These are phyloP conservation scores for Hemileia vastatrix DNA, from an alignment of 1,284 basidiomycete genomes.

Conservation along the genomic window DNA sequence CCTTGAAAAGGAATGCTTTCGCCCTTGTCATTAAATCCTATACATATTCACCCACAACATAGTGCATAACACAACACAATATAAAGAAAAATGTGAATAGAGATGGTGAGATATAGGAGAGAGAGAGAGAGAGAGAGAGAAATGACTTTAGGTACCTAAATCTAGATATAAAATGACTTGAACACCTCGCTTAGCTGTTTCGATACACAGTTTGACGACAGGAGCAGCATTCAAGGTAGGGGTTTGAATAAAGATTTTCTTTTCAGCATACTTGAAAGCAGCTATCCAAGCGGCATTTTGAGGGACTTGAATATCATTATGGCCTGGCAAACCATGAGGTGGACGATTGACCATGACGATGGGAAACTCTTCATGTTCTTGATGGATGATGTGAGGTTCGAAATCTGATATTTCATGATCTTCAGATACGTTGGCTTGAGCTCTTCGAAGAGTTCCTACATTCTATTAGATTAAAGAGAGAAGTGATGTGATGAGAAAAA, in stretches of 20 bases:
- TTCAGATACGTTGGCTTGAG: constrained; percentile 16
- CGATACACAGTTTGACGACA: constrained; percentile 57
- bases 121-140: background rate
- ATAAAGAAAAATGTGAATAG: background rate
- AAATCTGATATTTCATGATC: constrained; percentile 24
- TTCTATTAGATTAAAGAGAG: background rate
- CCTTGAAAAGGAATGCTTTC: constrained; percentile 67
- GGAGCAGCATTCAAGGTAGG: constrained; percentile 67
- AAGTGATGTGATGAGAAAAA: background rate
- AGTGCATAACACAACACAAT: background rate
- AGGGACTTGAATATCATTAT: constrained; percentile 55
- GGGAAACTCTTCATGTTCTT: constrained; percentile 52
- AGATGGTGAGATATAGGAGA: too few relatives aligned
- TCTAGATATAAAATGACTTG: constrained; percentile 58
- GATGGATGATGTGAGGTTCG: constrained; percentile 36
- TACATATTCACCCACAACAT: background rate
- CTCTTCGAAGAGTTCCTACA: constrained; percentile 6
- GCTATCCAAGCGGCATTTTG: constrained; percentile 69
- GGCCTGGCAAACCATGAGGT: constrained; percentile 55
- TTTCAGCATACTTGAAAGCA: constrained; percentile 58
- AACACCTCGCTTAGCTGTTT: constrained; percentile 60
- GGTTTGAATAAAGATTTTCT: constrained; percentile 65
- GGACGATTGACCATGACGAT: constrained; percentile 64
- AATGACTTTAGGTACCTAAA: constrained; percentile 47
- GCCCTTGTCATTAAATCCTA: constrained; percentile 49